Conservation (phyloP, 345 rosid species). For the Rhodamnia rubescens region DNA sequence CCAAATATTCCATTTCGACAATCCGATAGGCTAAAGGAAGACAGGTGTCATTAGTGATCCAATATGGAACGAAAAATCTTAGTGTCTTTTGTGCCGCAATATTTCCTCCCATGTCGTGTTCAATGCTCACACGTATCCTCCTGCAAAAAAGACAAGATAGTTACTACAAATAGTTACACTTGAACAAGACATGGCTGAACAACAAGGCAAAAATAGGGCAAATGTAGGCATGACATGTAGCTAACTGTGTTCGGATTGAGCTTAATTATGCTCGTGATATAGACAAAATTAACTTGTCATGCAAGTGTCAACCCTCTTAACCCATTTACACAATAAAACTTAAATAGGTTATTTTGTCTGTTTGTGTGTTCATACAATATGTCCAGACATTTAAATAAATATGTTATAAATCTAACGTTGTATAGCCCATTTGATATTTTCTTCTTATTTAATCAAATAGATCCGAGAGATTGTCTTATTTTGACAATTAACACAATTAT, state of each 20-base stretch:
- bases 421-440: neutral
- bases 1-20: constrained; percentile 79
- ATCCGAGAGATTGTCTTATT: neutral
- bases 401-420: neutral
- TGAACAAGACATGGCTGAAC: neutral
- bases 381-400: neutral
- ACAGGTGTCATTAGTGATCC: constrained; percentile 80
- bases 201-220: neutral
- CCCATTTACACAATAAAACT: neutral
- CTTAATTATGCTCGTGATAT: neutral
- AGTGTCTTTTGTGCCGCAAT: constrained; percentile 77
- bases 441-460: neutral
- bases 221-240: neutral
- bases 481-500: neutral
- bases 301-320: neutral
- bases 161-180: neutral
- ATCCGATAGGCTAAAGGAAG: constrained; percentile 68
- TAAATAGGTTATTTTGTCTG: neutral
- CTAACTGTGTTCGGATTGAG: neutral
- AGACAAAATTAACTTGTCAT: neutral
- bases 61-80: constrained; percentile 88
- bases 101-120: constrained; percentile 87
- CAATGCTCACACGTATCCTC: constrained; percentile 88
- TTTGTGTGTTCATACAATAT: neutral
- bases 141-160: constrained; percentile 26